These are phyloP conservation scores for Ophiocytium majus DNA, from an alignment of 352 stramenopile species.

Conservation along the genomic window DNA sequence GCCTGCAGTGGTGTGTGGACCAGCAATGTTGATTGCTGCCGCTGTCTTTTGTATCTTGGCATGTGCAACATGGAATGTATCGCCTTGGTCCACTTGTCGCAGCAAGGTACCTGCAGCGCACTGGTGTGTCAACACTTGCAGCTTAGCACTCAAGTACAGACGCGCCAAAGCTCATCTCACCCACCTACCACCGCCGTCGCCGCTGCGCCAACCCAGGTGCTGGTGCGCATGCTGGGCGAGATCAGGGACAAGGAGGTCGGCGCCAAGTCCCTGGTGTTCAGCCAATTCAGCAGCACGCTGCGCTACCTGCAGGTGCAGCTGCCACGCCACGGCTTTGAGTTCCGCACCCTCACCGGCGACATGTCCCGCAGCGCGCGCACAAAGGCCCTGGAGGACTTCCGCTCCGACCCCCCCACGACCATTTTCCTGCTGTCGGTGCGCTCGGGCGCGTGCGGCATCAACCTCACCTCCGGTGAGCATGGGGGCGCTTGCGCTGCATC, in stretches of 20 bases:
- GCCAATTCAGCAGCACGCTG: conserved; percentile 60
- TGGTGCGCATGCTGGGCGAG: background rate
- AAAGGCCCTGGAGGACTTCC: conserved; percentile 55
- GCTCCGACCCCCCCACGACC: conserved; percentile 62
- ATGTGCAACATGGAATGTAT: no score
- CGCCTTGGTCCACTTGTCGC: no score
- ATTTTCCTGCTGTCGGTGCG: conserved; percentile 80
- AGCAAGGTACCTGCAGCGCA: no score
- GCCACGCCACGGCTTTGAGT: conserved; percentile 61
- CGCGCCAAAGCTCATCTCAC: no score
- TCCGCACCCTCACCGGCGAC: conserved; percentile 56
- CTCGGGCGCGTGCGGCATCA: conserved; percentile 80
- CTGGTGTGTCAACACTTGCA: no score
- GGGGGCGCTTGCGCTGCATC: no score
- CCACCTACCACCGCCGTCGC: no score
- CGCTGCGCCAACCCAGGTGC: no score
- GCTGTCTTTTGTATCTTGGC: no score
- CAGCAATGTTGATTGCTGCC: no score
- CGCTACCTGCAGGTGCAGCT: conserved; percentile 59
- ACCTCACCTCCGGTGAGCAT: conserved; percentile 72
- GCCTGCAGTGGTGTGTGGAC: no score
- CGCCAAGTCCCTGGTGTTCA: conserved; percentile 61
- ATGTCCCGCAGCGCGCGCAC: conserved; percentile 59
- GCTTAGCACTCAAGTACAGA: no score
- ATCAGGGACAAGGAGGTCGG: conserved; percentile 21